These are phyloP conservation scores for Metschnikowia corniflorae DNA, from an alignment of 805 yeast genomes.

Conservation along the genomic window DNA sequence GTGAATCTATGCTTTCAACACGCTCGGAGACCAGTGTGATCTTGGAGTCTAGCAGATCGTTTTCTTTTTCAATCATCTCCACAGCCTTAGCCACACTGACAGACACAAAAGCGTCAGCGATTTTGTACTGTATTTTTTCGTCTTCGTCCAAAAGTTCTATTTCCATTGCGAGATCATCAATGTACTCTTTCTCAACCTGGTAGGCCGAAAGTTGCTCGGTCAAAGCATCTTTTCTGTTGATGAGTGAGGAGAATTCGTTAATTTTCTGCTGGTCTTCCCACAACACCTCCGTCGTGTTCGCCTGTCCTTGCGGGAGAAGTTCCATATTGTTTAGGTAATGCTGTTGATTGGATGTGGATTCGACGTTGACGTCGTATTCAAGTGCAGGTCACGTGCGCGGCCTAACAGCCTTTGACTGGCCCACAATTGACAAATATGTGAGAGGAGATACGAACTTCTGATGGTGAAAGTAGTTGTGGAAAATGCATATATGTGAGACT, in stretches of 20 bases:
- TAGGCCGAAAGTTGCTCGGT: slow-evolving; percentile 46
- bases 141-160: slow-evolving; percentile 80
- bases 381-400: no score
- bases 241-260: slow-evolving; percentile 82
- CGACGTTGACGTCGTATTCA: no score
- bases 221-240: slow-evolving; percentile 62
- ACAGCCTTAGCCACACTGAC: slow-evolving; percentile 65
- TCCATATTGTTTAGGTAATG: slow-evolving; percentile 38
- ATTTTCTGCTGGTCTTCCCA: slow-evolving; percentile 89
- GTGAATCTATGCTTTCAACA: slow-evolving; percentile 50
- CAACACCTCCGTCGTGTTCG: slow-evolving; percentile 55
- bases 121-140: slow-evolving; percentile 65
- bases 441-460: no score
- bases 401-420: no score
- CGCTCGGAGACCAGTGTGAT: slow-evolving; percentile 45
- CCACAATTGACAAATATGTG: no score
- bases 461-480: no score
- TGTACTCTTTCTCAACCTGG: slow-evolving; percentile 74
- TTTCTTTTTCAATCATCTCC: slow-evolving; percentile 62
- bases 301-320: slow-evolving; percentile 53
- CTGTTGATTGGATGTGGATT: no score
- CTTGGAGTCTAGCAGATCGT: slow-evolving; percentile 47
- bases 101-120: slow-evolving; percentile 79
- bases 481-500: no score
- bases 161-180: slow-evolving; percentile 83